Base-by-base conservation (phyloP, 2,329 filamentous ascomycete species). In the Fusarium sp. region DNA sequence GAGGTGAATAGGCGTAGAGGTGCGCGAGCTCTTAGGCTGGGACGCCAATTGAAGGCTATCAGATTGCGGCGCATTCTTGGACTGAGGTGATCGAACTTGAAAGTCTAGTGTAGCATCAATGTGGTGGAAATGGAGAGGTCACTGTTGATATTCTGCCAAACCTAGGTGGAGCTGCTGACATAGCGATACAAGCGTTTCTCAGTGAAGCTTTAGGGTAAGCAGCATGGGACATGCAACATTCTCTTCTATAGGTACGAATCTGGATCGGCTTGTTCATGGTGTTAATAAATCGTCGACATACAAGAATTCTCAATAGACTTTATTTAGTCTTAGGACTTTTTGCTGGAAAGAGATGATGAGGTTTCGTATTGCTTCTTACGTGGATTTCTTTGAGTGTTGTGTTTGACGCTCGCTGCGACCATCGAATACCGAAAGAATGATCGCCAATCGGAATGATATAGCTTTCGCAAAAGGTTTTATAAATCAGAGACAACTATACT, bases 1-100 rank as follows among this genome's bases (percentile, higher is more conserved):
- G 54, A 11, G 46, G 23, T 61, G 26, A 48, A 63, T 41, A 68
- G n/a, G 45, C 48, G 57, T 18, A 45, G 42, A 19, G 50, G 43
- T 21, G 51, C 58, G 18, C 63, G 68, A 58, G 43, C 42, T 13
- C 61, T 71, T 7, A 75, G 37, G 9, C 57, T 58, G 8, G 59
- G 70, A 10, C 67, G 68, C 70, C 76, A 75, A 61, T 73, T 69
- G 55, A 71, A 52, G 7, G 54, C 12, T 18, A 70, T 25, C 3
- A 48, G 57, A 31, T 70, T 74, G 30, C 75, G 75, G 19, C 75
- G 66, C 78, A 79, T 79, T 19, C 31, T 59, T 4, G 14, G 11
- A 34, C 1, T 30, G 10, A 7, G 28, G 11, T 4, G 14, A n/a
- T 6, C 4, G 5, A 21, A 25, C 14, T 42, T 13, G 18, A 13